Evolutionary conservation across 805 yeast species (phyloP).

Genomic region (Starmerella bombicola): DNA sequence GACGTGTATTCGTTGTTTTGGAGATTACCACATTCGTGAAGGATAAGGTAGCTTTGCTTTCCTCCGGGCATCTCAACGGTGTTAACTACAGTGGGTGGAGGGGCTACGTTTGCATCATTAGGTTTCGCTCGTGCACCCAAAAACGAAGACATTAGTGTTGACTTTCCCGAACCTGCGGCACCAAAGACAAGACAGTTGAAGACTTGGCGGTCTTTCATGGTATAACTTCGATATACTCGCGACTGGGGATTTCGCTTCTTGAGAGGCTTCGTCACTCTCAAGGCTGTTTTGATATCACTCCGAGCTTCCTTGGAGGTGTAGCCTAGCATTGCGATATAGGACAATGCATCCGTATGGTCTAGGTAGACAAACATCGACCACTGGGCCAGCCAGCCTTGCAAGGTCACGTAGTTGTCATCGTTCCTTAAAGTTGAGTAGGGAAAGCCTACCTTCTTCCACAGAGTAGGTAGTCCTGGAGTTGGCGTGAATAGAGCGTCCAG

Average conservation of each 20-base stretch:
- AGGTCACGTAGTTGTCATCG: constrained; percentile 76
- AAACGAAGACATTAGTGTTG: constrained; percentile 71
- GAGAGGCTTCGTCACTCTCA: constrained; percentile 74
- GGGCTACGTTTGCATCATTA: background rate
- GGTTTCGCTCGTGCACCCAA: constrained; percentile 26
- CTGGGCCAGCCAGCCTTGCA: constrained; percentile 98
- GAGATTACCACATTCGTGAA: constrained; percentile 81
- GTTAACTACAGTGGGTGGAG: constrained; percentile 70
- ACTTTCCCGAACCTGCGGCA: constrained; percentile 74
- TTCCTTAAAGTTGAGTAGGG: constrained; percentile 83
- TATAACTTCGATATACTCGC: constrained; percentile 52
- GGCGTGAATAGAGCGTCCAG: constrained; percentile 60
- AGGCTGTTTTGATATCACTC: constrained; percentile 35
- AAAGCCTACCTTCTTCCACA: constrained; percentile 77
- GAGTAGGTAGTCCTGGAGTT: constrained; percentile 82
- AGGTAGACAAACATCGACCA: constrained; percentile 94
- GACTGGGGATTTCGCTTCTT: constrained; percentile 54
- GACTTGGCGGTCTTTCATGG: constrained; percentile 66
- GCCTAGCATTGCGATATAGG: constrained; percentile 81
- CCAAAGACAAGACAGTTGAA: constrained; percentile 86
- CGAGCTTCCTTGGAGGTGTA: constrained; percentile 39
- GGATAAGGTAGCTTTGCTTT: constrained; percentile 79
- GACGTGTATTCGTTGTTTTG: constrained; percentile 75
- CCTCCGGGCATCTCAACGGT: constrained; percentile 91
- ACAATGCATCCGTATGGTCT: constrained; percentile 71